Evolutionary conservation across 805 yeast species (phyloP), one percentile per base, ranked within the genome.

Genomic region (Ogataea philodendri): DNA sequence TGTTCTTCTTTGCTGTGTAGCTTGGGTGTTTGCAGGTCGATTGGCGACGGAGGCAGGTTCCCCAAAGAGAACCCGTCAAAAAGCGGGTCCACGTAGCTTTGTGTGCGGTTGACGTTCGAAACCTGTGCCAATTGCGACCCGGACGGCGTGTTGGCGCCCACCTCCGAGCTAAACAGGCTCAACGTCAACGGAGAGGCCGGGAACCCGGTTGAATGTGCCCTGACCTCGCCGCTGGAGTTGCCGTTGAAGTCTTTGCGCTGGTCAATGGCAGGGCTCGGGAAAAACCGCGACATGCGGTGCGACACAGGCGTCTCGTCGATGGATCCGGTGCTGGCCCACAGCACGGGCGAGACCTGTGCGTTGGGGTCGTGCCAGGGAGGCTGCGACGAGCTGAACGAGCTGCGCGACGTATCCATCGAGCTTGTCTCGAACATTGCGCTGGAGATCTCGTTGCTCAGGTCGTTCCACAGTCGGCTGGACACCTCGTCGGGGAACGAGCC

Each of bases 211-310:
- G 55, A 46, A 7, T 48, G 44, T 2, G 57, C 42, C 11, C 52
- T 35, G 8, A 35, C 14, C 41, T 38, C 27, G 29, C 24, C n/a
- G 35, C 46, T 30, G 14, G 32, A 13, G 4, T 30, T 19, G n/a
- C 34, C 26, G 3, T 14, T n/a, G 18, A 37, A 38, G 4, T 51
- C 55, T 11, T 34, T 35, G 8, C 44, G 42, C 14, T 49, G 54
- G 15, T 54, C 60, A 6, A 42, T 22, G 4, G 45, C 32, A 3
- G 65, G 65, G 21, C 62, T 57, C 3, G 67, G 67, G 33, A 62
- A 62, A 32, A 62, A 61, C 16, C 66, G 41, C 4, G 65, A 56
- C 49, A 55, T 54, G 14, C 61, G 40, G 22, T 46, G 48, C 22
- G 44, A 38, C 5, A 39, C 42, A 7, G 59, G 53, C 4, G 57